A percentile compares a stretch with the other conserved stretches of the same genome.
Evolutionary conservation across 2,329 filamentous ascomycete species (phyloP).

Genomic region (Monilinia fructigena): DNA sequence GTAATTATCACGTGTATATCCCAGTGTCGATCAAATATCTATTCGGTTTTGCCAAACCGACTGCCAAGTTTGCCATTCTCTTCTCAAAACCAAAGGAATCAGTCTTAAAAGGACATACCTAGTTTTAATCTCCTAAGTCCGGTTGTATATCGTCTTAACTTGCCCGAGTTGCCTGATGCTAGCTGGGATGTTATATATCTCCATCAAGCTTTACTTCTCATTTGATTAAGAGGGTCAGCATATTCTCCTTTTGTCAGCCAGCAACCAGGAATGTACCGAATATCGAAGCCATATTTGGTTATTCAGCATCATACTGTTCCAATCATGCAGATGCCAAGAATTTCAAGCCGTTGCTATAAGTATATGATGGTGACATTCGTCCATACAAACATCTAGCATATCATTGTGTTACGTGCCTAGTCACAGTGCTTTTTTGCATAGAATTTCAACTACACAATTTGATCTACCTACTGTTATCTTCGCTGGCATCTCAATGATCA

Average conservation of each 20-base stretch:
- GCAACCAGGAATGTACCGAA: neutral
- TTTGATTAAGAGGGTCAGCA: slow-evolving; percentile 1
- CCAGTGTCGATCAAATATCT: neutral
- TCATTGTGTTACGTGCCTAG: no score
- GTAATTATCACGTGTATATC: no score
- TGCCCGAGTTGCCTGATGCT: neutral
- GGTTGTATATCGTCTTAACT: neutral
- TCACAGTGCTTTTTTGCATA: neutral
- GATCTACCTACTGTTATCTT: neutral
- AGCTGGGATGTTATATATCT: neutral
- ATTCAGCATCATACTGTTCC: neutral
- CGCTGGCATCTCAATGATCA: neutral
- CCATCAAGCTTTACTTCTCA: neutral
- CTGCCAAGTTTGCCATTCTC: neutral
- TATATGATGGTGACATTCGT: neutral
- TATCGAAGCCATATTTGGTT: neutral
- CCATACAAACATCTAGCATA: neutral
- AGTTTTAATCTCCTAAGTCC: neutral
- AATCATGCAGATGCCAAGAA: slow-evolving; percentile 17
- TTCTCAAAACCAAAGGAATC: neutral
- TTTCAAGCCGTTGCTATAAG: neutral
- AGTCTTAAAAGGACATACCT: neutral
- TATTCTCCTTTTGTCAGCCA: slow-evolving; percentile 3
- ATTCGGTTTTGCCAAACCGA: neutral
- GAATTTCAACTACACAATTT: neutral